Conservation (phyloP, 129 eudicot species). For the Apium graveolens region DNA sequence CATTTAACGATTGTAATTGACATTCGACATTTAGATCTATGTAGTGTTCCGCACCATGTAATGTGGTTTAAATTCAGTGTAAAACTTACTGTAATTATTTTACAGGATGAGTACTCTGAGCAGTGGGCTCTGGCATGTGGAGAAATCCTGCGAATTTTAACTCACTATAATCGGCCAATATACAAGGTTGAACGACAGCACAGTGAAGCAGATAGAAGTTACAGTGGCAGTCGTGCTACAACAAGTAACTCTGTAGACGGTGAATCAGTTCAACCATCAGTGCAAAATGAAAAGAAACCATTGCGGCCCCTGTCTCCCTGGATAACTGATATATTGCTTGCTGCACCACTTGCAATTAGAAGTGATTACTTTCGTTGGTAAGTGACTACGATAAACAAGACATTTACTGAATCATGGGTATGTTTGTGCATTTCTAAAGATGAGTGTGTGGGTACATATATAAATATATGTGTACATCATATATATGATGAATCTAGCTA, state of each 20-base stretch:
- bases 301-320: conserved; percentile 90
- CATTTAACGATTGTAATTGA: not conserved
- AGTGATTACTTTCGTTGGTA: conserved; percentile 98
- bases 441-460: conserved; percentile 31
- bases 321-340: conserved; percentile 94
- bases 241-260: conserved; percentile 43
- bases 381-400: conserved; percentile 5
- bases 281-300: conserved; percentile 62
- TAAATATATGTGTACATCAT: no score
- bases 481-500: not conserved
- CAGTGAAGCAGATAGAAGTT: conserved; percentile 50
- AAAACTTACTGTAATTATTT: not conserved
- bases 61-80: not conserved
- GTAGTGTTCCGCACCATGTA: not conserved
- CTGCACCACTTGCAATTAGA: conserved; percentile 91
- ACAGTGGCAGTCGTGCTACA: conserved; percentile 64
- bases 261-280: conserved; percentile 34
- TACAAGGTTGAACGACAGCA: conserved; percentile 56
- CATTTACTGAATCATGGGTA: conserved; percentile 35
- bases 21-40: not conserved
- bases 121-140: conserved; percentile 99
- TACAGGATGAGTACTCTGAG: conserved; percentile 89
- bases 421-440: conserved; percentile 98
- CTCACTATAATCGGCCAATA: conserved; percentile 92
- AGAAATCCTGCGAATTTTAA: conserved; percentile 77